Percentiles rank a stretch among this genome's conserved stretches.
These are phyloP conservation scores for Coemansia guatemalensis DNA, from an alignment of 192 early-diverging fungal species.

Conservation along the genomic window DNA sequence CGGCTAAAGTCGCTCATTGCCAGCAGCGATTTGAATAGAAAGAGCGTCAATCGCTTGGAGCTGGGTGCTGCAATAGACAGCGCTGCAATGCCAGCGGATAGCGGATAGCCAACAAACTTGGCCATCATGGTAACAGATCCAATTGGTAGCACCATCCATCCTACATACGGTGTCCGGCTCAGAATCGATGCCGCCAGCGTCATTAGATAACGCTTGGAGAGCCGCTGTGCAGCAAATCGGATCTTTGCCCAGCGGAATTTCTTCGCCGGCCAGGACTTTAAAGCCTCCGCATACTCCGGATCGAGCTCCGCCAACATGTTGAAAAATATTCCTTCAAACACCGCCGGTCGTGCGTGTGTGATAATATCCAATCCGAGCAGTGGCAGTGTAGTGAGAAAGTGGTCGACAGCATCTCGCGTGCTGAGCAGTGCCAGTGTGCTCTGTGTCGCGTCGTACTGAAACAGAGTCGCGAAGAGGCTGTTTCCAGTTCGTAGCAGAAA, in stretches of 20 bases:
- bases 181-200: slow-evolving; percentile 31
- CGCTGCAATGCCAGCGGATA: slow-evolving; percentile 19
- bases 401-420: slow-evolving; percentile 32
- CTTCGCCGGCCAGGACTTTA: slow-evolving; percentile 33
- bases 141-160: slow-evolving; percentile 43
- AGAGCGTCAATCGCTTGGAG: slow-evolving; percentile 26
- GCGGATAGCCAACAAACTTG: slow-evolving; percentile 45
- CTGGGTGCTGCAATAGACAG: slow-evolving; percentile 28
- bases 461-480: slow-evolving; percentile 15
- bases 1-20: slow-evolving; percentile 50
- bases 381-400: slow-evolving; percentile 40
- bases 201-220: slow-evolving; percentile 42
- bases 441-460: slow-evolving; percentile 34
- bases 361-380: slow-evolving; percentile 44
- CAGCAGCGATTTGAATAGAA: slow-evolving; percentile 50
- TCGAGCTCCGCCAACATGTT: slow-evolving; percentile 40
- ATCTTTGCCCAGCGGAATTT: slow-evolving; percentile 44
- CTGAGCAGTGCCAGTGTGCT: slow-evolving; percentile 40
- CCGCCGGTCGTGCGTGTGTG: slow-evolving; percentile 22
- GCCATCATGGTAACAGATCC: slow-evolving; percentile 43
- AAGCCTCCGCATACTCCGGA: slow-evolving; percentile 32
- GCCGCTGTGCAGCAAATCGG: slow-evolving; percentile 31
- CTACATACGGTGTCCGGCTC: slow-evolving; percentile 30
- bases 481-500: slow-evolving; percentile 28
- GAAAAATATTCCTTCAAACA: slow-evolving; percentile 44